Base-by-base conservation (phyloP, 768 basidiomycete genomes). In the Kwoniella sp. region DNA sequence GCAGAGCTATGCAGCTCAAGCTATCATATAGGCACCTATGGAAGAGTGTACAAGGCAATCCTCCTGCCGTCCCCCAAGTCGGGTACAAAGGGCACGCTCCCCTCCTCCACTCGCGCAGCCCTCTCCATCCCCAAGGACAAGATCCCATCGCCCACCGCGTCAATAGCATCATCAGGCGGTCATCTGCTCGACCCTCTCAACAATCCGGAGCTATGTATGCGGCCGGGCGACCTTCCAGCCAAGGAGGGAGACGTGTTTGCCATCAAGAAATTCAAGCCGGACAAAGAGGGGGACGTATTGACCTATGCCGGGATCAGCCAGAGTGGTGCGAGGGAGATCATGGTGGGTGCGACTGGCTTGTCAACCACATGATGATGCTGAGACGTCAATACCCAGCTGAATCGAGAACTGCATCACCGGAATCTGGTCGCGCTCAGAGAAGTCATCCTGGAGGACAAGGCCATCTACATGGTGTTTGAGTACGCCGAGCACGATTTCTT, bases 191-290 rank as follows among this genome's bases (percentile, higher is more conserved):
- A 57, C 38, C 54, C 59, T 8, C 11, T 71, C 56, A 27, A 62
- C 58, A 64, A 69, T 45, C 67, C 67, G 9, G 67, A 69, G 33
- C 12, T 69, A 20, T 63, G 65, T 34, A 76, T 75, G 40, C 82
- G 84, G 67, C 86, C 85, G 66, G 78, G 81, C 39, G 86, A 84
- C 11, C 80, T 82, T 3, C 67, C 68, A 17, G 77, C 73, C 14
- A 83, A 85, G 34, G 73, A 75, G 39, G 82, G 79, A 2, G 79
- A 77, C 57, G 80, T 93, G 40, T 86, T 91, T 62, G 95, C 95
- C 5, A 98, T 99, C 77, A 99, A 99, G 79, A 99, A 98, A 75
- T 98, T 98, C 79, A 99, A 99, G 70, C 95, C 93, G 0, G 95
- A 99, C 80, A 98, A 98, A 75, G 95, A 99, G 77, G 93, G 93